Evolutionary conservation across 371 early-diverging fungal species (phyloP).

Genomic region (Amoeboaphelidium protococcarum): DNA sequence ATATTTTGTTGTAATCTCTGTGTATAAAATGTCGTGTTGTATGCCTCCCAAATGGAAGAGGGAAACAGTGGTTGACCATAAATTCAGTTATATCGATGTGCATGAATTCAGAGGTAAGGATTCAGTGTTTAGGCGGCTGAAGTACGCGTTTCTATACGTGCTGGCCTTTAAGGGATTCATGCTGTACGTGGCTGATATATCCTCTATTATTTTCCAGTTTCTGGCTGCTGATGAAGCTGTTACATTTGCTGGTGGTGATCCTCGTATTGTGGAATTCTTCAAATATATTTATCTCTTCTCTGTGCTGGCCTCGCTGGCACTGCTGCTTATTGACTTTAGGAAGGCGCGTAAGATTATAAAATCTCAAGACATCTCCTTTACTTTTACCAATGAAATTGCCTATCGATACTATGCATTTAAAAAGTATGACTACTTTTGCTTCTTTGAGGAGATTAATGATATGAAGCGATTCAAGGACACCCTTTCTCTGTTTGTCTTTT

Average conservation of each 20-base stretch:
- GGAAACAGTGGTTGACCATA: constrained; percentile 51
- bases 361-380: constrained; percentile 42
- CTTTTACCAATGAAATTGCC: constrained; percentile 43
- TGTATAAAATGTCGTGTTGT: no score
- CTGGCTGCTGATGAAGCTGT: neutral
- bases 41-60: constrained; percentile 44
- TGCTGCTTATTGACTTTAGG: constrained; percentile 36
- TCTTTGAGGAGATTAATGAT: constrained; percentile 39
- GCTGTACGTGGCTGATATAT: constrained; percentile 39
- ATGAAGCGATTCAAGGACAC: constrained; percentile 31
- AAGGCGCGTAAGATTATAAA: constrained; percentile 33
- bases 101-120: constrained; percentile 31
- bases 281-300: constrained; percentile 36
- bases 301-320: constrained; percentile 31
- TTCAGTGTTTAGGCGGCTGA: no score
- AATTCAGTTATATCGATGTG: constrained; percentile 59
- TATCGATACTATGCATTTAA: constrained; percentile 23
- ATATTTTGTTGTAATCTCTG: no score
- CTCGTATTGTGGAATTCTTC: constrained; percentile 2
- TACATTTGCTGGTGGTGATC: neutral
- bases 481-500: constrained; percentile 62
- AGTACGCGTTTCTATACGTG: constrained; percentile 30
- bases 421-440: constrained; percentile 44
- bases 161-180: constrained; percentile 38
- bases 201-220: constrained; percentile 27